Evolutionary conservation across 1,284 basidiomycete genomes (phyloP), one percentile per base, ranked within the genome.

Genomic region (Boletellus dicymbophilus): DNA sequence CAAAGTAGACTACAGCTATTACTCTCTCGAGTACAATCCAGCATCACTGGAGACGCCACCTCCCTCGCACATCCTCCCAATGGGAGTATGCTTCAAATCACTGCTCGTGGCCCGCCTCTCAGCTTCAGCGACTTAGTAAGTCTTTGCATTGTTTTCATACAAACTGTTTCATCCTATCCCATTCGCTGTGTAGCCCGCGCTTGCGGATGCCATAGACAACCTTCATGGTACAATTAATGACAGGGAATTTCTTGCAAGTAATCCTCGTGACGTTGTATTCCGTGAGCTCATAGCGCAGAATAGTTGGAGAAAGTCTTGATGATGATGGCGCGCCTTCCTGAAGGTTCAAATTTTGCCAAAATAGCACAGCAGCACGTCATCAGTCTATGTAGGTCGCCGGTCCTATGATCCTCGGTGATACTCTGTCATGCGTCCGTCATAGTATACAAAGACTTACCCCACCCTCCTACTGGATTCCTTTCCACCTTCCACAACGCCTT

Each of bases 391-490:
- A 58, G 60, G 80, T 59, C 10, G 16, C n/a, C 11, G 33, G 42
- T 52, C 45, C 16, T 16, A 40, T 46, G 16, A 31, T 38, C 21
- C 21, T 36, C 3, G 6, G 18, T 7, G 20, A 45, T 44, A 44
- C n/a, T 31, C 38, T 25, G 27, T 38, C 44, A n/a, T n/a, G n/a
- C 13, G 39, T 37, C 13, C 11, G 5, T 34, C 16, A 46, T 20
- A 65, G 66, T 66, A 31, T 86, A 82, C 67, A 80, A 81, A 52
- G 86, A 88, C 57, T 72, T 88, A 27, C 85, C 85, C 1, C 87
- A 88, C 53, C 87, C 87, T 9, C 78, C 85, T 3, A 69, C 68
- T 34, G 72, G 72, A 9, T 84, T 80, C 61, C 66, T 86, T 51
- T 65, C 62, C 16, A 53, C 62, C 12, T 60, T 46, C 44, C 59